A percentile compares a stretch with the other conserved stretches of the same genome.
These are phyloP conservation scores for Dorcoceras hygrometricum DNA, from an alignment of 257 asterid species.

Conservation along the genomic window DNA sequence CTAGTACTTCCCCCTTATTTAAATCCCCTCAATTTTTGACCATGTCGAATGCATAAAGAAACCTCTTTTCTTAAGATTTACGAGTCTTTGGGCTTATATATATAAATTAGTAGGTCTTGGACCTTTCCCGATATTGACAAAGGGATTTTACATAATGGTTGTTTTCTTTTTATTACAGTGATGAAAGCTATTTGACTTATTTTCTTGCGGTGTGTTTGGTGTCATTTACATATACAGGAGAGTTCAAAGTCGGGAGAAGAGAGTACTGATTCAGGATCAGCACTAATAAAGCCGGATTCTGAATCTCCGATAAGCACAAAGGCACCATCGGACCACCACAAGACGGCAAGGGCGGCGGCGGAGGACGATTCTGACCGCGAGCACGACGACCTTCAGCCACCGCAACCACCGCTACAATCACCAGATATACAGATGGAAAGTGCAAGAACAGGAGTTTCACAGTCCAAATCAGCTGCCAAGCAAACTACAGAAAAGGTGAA, in stretches of 20 bases:
- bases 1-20: conserved; percentile 4
- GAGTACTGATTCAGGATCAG: conserved; percentile 74
- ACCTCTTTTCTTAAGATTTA: too few species aligned
- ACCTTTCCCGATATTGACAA: neutral
- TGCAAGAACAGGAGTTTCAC: conserved; percentile 37
- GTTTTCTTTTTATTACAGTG: conserved; percentile 16
- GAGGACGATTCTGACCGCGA: conserved; percentile 22
- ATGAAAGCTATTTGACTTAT: conserved; percentile 40
- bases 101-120: neutral
- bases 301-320: conserved; percentile 55
- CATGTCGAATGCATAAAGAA: conserved; percentile 2
- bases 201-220: conserved; percentile 16
- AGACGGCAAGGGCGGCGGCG: conserved; percentile 11
- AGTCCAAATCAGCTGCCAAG: conserved; percentile 39
- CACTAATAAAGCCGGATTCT: conserved; percentile 47
- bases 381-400: conserved; percentile 37
- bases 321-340: conserved; percentile 33
- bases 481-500: conserved; percentile 64
- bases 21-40: conserved; percentile 23
- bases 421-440: neutral
- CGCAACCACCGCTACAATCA: conserved; percentile 27
- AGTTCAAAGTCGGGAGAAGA: conserved; percentile 80
- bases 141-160: neutral
- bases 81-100: neutral
- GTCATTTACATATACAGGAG: conserved; percentile 43